phyloP scores from a whole-genome alignment of 805 yeast species.

The Saccharomycopsis javanensis region DNA sequence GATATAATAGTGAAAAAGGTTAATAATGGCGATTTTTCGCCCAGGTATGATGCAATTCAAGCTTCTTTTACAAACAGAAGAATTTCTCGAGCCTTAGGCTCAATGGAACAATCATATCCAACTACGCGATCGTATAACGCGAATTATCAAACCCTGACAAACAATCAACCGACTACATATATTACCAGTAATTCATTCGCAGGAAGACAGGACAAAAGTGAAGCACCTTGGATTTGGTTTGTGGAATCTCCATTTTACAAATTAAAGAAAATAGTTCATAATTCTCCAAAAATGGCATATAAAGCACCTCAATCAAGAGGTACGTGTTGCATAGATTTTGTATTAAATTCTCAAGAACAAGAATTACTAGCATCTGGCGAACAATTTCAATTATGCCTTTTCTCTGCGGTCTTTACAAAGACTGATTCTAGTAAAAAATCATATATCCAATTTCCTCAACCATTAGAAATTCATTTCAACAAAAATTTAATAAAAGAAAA shows the following conservation, averaged over 20 bases:
- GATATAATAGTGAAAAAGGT: constrained; percentile 35
- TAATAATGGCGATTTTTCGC: constrained; percentile 29
- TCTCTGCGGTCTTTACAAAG: constrained; percentile 41
- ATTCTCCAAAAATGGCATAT: constrained; percentile 36
- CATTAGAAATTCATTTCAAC: constrained; percentile 60
- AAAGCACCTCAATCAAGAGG: constrained; percentile 38
- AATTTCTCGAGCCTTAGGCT: constrained; percentile 22
- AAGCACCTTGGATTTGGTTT: constrained; percentile 38
- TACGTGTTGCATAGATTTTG: constrained; percentile 34
- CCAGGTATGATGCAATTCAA: constrained; percentile 29
- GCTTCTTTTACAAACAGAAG: constrained; percentile 16
- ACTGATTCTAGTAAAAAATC: constrained; percentile 25
- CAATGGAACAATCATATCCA: constrained; percentile 22
- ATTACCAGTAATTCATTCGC: background rate
- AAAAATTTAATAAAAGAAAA: constrained; percentile 38
- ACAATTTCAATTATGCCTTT: constrained; percentile 35
- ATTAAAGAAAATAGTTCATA: constrained; percentile 37
- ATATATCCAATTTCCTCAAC: constrained; percentile 56
- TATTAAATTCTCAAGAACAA: constrained; percentile 35
- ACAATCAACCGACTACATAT: background rate
- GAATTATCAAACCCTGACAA: background rate
- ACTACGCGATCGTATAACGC: constrained; percentile 8
- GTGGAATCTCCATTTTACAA: constrained; percentile 47
- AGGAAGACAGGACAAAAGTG: background rate
- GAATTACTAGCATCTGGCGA: constrained; percentile 26